A percentile compares a stretch with the other conserved stretches of the same genome.
Conservation (phyloP, 2,329 filamentous ascomycete genomes). For the Fusarium aywerte region DNA sequence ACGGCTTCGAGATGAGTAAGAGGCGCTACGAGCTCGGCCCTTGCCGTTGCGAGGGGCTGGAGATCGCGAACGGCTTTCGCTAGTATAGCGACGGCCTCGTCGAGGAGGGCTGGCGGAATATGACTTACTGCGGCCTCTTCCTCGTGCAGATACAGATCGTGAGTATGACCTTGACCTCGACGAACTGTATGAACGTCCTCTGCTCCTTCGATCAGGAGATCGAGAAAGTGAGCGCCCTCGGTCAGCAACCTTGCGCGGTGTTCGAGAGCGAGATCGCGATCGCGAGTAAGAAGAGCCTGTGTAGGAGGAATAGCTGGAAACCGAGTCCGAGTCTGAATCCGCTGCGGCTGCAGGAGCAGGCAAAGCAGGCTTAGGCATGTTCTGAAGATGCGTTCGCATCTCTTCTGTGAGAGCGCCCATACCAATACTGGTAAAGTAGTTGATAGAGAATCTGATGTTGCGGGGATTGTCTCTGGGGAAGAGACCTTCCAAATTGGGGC, state of each 20-base stretch:
- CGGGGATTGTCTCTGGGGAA: conserved; percentile 91
- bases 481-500: conserved; percentile 81
- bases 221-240: conserved; percentile 47
- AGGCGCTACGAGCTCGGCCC: conserved; percentile 45
- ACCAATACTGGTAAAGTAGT: conserved; percentile 98
- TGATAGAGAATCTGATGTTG: conserved; percentile 96
- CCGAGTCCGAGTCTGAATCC: conserved; percentile 75
- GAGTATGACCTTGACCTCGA: conserved; percentile 60
- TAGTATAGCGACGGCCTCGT: conserved; percentile 40
- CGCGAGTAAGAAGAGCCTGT: conserved; percentile 69
- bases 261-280: conserved; percentile 59
- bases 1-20: conserved; percentile 49
- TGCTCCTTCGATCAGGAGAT: conserved; percentile 43
- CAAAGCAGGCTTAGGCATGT: conserved; percentile 84
- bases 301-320: conserved; percentile 83
- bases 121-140: conserved; percentile 41
- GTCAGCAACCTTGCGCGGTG: conserved; percentile 45
- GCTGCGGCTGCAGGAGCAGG: conserved; percentile 69
- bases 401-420: conserved; percentile 95
- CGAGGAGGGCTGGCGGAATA: conserved; percentile 49
- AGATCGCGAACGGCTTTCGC: conserved; percentile 46
- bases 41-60: conserved; percentile 46
- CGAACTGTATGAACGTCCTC: conserved; percentile 44
- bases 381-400: conserved; percentile 91
- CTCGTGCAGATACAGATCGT: conserved; percentile 51